Conservation (phyloP, 2,329 filamentous ascomycete genomes). For the Colletotrichum shisoi region DNA sequence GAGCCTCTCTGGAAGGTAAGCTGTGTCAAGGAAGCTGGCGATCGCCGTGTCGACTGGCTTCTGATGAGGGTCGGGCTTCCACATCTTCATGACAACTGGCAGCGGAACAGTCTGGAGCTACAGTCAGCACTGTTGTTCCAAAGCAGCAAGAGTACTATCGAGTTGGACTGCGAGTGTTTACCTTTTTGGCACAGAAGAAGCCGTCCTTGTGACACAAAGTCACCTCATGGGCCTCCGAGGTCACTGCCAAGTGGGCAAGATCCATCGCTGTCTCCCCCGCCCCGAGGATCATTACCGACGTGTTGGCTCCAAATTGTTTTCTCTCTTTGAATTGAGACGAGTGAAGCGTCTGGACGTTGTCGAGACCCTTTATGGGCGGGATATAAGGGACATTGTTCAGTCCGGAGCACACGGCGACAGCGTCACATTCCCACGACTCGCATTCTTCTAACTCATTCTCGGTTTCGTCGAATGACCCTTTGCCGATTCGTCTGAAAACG, state of each 20-base stretch:
- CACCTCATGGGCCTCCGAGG: slow-evolving; percentile 52
- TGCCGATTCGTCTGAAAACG: slow-evolving; percentile 19
- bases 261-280: slow-evolving; percentile 59
- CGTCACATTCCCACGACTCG: slow-evolving; percentile 52
- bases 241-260: slow-evolving; percentile 55
- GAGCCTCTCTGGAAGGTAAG: slow-evolving; percentile 58
- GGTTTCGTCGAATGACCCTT: neutral
- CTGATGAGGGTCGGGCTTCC: slow-evolving; percentile 41
- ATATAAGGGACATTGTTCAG: slow-evolving; percentile 54
- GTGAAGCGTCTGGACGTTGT: slow-evolving; percentile 50
- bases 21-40: slow-evolving; percentile 60
- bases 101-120: slow-evolving; percentile 15
- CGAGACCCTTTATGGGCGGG: slow-evolving; percentile 51
- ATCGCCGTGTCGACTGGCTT: slow-evolving; percentile 58
- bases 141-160: too few relatives aligned
- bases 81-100: slow-evolving; percentile 18
- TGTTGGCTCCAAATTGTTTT: slow-evolving; percentile 52
- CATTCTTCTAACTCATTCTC: neutral
- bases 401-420: slow-evolving; percentile 56
- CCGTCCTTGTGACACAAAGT: slow-evolving; percentile 57
- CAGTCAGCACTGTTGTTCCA: neutral
- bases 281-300: slow-evolving; percentile 54
- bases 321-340: slow-evolving; percentile 55
- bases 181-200: slow-evolving; percentile 57
- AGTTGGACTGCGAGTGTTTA: slow-evolving; percentile 29